Evolutionary conservation across 2,329 filamentous ascomycete genomes (phyloP).

Genomic region (Emmonsia crescens): DNA sequence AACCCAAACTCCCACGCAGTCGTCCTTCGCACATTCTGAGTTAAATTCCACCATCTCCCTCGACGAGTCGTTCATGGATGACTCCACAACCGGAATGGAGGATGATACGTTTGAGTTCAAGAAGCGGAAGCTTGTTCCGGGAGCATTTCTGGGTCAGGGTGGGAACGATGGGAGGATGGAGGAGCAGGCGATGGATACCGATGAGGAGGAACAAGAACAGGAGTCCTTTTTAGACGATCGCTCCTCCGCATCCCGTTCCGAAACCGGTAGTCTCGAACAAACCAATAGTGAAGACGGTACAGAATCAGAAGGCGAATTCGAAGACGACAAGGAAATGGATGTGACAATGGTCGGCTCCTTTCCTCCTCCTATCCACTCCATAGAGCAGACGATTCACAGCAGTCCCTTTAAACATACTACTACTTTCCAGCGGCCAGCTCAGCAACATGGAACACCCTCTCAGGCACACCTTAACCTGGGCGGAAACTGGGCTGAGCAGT

Average conservation of each 20-base stretch:
- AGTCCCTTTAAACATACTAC: slow-evolving; percentile 14
- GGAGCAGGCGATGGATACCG: slow-evolving; percentile 34
- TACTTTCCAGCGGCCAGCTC: slow-evolving; percentile 11
- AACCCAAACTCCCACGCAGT: slow-evolving; percentile 19
- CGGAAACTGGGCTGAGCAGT: slow-evolving; percentile 86
- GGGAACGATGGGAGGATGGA: slow-evolving; percentile 40
- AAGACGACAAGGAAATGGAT: slow-evolving; percentile 65
- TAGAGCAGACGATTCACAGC: slow-evolving; percentile 55
- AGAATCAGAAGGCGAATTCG: slow-evolving; percentile 51
- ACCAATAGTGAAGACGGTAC: slow-evolving; percentile 7
- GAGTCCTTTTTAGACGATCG: slow-evolving; percentile 89
- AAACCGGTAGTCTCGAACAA: slow-evolving; percentile 21
- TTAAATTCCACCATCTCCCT: slow-evolving; percentile 30
- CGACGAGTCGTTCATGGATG: slow-evolving; percentile 30
- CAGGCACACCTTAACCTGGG: slow-evolving; percentile 46
- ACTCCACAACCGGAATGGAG: slow-evolving; percentile 29
- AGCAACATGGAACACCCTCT: slow-evolving; percentile 36
- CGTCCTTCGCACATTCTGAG: slow-evolving; percentile 24
- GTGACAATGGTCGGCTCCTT: slow-evolving; percentile 61
- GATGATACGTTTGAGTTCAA: slow-evolving; percentile 52
- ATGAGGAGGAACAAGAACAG: slow-evolving; percentile 33
- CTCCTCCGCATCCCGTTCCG: slow-evolving; percentile 70
- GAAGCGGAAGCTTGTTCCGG: slow-evolving; percentile 52
- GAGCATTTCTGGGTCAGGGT: slow-evolving; percentile 62
- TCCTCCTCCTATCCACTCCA: slow-evolving; percentile 60